Percentiles rank a stretch among this genome's conserved stretches.
These are phyloP conservation scores for Termitomyces sp. DNA, from an alignment of 768 basidiomycete species.

Conservation along the genomic window DNA sequence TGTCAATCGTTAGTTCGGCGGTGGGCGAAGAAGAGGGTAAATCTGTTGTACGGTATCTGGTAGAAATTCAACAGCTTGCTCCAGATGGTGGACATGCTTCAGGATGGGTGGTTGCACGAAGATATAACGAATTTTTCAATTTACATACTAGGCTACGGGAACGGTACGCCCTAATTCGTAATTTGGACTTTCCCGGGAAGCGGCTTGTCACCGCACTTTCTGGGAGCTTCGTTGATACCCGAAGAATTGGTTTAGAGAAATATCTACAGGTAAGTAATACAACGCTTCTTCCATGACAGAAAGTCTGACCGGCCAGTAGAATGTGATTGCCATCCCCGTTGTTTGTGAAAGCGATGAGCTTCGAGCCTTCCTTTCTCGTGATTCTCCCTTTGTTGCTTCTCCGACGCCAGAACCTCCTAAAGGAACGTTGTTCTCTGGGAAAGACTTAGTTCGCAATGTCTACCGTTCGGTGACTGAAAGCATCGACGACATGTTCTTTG, in stretches of 20 bases:
- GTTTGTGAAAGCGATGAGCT: constrained; percentile 84
- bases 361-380: constrained; percentile 81
- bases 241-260: constrained; percentile 77
- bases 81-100: constrained; percentile 73
- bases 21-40: constrained; percentile 83
- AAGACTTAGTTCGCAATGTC: constrained; percentile 78
- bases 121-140: constrained; percentile 93
- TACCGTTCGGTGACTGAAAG: constrained; percentile 92
- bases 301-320: constrained; percentile 37
- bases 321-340: constrained; percentile 64
- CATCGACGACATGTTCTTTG: constrained; percentile 96
- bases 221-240: constrained; percentile 80
- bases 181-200: constrained; percentile 90
- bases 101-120: constrained; percentile 89
- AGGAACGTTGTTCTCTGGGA: constrained; percentile 55
- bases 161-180: constrained; percentile 58
- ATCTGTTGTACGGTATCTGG: constrained; percentile 86
- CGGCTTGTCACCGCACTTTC: constrained; percentile 87
- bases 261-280: constrained; percentile 74
- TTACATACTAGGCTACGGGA: constrained; percentile 88
- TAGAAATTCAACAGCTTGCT: constrained; percentile 89
- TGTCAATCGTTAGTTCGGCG: constrained; percentile 83
- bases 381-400: constrained; percentile 75
- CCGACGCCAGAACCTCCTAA: constrained; percentile 39
- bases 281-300: neutral